Percentiles rank a stretch among this genome's conserved stretches.
Evolutionary conservation across 768 basidiomycete genomes (phyloP).

Genomic region (Psilocybe subaeruginosa): DNA sequence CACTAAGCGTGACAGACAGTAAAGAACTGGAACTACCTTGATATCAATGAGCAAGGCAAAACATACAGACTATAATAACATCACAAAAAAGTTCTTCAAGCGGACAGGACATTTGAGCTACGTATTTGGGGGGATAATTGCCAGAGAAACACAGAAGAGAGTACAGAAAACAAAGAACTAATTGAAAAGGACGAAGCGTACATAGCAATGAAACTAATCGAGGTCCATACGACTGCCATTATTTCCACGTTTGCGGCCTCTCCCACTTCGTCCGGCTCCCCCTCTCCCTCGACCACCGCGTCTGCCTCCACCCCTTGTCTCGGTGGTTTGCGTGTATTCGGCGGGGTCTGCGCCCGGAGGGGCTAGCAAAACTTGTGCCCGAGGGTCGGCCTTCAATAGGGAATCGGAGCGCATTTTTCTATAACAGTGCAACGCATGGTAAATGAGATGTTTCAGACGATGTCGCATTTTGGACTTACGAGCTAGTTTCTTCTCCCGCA

Average conservation of each 20-base stretch:
- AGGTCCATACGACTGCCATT: slow-evolving; percentile 54
- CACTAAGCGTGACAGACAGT: not conserved
- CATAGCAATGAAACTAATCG: slow-evolving; percentile 38
- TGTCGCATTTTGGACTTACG: slow-evolving; percentile 47
- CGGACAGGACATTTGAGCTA: not conserved
- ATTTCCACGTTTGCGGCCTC: slow-evolving; percentile 38
- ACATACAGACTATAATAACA: slow-evolving; percentile 8
- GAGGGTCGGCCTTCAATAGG: slow-evolving; percentile 61
- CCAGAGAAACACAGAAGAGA: slow-evolving; percentile 3
- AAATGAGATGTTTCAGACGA: not conserved
- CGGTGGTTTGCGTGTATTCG: slow-evolving; percentile 44
- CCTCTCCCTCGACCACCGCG: slow-evolving; percentile 36
- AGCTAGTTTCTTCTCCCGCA: slow-evolving; percentile 44
- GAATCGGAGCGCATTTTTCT: slow-evolving; percentile 90
- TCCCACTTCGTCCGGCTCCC: slow-evolving; percentile 36
- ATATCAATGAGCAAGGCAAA: not conserved
- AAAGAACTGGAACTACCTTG: not conserved
- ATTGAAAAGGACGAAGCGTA: slow-evolving; percentile 16
- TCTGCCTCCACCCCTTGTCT: slow-evolving; percentile 38
- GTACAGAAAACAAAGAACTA: slow-evolving; percentile 13
- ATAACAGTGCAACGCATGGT: not conserved
- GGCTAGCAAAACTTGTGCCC: slow-evolving; percentile 68
- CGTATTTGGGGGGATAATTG: slow-evolving; percentile 1
- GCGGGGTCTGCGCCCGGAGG: slow-evolving; percentile 67
- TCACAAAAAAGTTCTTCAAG: slow-evolving; percentile 2